These are phyloP conservation scores for Alnus rubra DNA, from an alignment of 306 rosid species.

Conservation along the genomic window DNA sequence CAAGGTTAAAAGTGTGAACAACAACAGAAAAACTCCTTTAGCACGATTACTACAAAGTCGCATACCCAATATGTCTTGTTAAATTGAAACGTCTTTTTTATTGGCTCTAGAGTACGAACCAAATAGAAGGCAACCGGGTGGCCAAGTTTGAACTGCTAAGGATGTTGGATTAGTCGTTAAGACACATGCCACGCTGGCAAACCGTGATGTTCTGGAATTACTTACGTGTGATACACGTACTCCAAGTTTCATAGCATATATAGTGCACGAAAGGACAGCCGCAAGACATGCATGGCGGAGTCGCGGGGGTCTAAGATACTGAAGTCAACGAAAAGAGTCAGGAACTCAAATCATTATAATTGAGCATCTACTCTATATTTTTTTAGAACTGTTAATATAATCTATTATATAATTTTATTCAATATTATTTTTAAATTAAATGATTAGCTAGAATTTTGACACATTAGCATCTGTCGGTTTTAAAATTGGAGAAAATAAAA, in stretches of 20 bases:
- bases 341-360: background rate
- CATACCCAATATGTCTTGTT: background rate
- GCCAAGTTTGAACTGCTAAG: background rate
- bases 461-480: too few species aligned
- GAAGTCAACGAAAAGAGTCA: background rate
- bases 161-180: background rate
- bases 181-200: background rate
- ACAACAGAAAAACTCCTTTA: background rate
- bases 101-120: background rate
- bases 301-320: background rate
- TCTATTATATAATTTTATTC: too few species aligned
- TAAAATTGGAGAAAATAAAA: too few species aligned
- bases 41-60: background rate
- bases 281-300: background rate
- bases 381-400: too few species aligned
- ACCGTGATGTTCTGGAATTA: background rate
- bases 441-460: too few species aligned
- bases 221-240: background rate
- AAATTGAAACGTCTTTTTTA: background rate
- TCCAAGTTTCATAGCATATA: background rate
- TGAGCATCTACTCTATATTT: background rate
- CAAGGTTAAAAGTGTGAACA: background rate
- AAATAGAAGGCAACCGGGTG: background rate
- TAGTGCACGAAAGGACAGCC: background rate
- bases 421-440: too few species aligned